Evolutionary conservation across 352 stramenopile species (phyloP).

Genomic region (Halophytophthora polymorphica): DNA sequence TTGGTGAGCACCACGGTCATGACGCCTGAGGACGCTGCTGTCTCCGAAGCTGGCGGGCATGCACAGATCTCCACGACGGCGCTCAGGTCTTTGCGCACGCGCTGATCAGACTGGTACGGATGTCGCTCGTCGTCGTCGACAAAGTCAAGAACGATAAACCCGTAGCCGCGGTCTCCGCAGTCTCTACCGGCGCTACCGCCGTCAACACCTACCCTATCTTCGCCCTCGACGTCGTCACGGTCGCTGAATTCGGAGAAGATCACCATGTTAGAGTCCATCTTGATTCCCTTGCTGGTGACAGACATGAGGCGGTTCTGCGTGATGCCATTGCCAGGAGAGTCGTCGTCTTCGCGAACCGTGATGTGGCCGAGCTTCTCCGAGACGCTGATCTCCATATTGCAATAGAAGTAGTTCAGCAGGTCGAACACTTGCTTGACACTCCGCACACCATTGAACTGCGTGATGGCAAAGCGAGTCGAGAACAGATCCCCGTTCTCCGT

Average conservation of each 20-base stretch:
- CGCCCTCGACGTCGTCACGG: background rate
- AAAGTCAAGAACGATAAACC: slow-evolving; percentile 31
- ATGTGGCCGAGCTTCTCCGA: slow-evolving; percentile 32
- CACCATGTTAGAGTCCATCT: slow-evolving; percentile 33
- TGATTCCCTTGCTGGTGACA: slow-evolving; percentile 20
- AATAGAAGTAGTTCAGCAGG: slow-evolving; percentile 27
- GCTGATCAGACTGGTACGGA: slow-evolving; percentile 22
- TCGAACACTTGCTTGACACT: slow-evolving; percentile 38
- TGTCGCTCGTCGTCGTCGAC: slow-evolving; percentile 33
- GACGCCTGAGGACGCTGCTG: no score
- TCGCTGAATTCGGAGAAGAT: slow-evolving; percentile 25
- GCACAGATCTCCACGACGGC: no score
- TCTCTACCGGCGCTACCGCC: no score
- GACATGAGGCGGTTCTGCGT: slow-evolving; percentile 28
- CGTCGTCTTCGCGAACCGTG: slow-evolving; percentile 38
- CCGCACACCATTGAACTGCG: slow-evolving; percentile 18
- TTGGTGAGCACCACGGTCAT: slow-evolving; percentile 22
- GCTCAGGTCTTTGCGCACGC: slow-evolving; percentile 23
- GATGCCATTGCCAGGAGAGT: slow-evolving; percentile 19
- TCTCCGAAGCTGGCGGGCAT: no score
- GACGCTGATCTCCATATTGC: slow-evolving; percentile 39
- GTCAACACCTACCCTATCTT: background rate
- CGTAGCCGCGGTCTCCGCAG: slow-evolving; percentile 11
- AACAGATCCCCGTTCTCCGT: slow-evolving; percentile 22
- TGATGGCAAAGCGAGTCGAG: slow-evolving; percentile 25